phyloP scores from a whole-genome alignment of 257 asterid species.

The Penstemon davidsonii region DNA sequence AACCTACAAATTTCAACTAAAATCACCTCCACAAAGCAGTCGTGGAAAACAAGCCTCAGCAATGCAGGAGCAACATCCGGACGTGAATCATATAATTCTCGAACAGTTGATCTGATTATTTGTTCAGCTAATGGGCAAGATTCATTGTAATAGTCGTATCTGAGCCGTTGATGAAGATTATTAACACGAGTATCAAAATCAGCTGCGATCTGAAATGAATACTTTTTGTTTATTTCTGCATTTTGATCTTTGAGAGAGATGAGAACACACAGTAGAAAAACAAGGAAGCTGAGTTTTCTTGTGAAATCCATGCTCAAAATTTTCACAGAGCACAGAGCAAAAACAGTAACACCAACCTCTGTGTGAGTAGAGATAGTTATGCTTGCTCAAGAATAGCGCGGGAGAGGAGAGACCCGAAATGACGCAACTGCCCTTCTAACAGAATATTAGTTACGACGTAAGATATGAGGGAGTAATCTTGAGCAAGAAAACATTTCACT shows the following conservation, averaged over 20 bases:
- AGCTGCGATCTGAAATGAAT: conserved; percentile 8
- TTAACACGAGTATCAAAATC: not conserved
- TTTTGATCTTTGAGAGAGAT: conserved; percentile 41
- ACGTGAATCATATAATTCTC: conserved; percentile 27
- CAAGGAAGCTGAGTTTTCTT: conserved; percentile 36
- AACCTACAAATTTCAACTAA: too few species aligned
- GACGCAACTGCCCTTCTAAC: conserved; percentile 24
- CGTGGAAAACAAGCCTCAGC: conserved; percentile 47
- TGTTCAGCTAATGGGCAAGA: conserved; percentile 46
- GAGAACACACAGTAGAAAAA: conserved; percentile 37
- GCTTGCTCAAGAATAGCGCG: conserved; percentile 28
- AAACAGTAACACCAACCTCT: too few species aligned
- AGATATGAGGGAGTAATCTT: too few species aligned
- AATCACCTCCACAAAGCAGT: conserved; percentile 47
- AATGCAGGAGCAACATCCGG: conserved; percentile 43
- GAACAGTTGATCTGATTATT: conserved; percentile 38
- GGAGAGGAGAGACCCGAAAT: conserved; percentile 30
- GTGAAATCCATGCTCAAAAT: conserved; percentile 35
- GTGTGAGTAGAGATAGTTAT: conserved; percentile 9
- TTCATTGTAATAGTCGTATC: conserved; percentile 41
- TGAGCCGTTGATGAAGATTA: conserved; percentile 13
- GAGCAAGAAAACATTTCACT: too few species aligned
- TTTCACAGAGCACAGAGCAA: too few species aligned
- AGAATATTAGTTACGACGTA: conserved; percentile 20
- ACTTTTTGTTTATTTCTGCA: conserved; percentile 36